Conservation (phyloP, 441 rosid genomes). For the Euphorbia schlechtendalii region DNA sequence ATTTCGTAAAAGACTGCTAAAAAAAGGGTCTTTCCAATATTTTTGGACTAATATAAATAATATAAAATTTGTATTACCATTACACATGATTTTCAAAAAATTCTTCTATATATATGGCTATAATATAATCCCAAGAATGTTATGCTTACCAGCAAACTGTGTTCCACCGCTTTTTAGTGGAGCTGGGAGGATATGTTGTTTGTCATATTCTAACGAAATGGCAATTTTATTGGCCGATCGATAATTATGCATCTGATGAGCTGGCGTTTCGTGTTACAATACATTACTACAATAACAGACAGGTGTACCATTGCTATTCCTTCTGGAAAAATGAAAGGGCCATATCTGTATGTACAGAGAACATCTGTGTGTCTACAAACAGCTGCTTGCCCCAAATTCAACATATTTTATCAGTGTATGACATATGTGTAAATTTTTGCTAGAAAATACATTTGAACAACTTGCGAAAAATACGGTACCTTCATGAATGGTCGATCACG, state of each 20-base stretch:
- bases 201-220: neutral
- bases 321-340: conserved; percentile 90
- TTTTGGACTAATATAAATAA: neutral
- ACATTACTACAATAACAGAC: conserved; percentile 4
- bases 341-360: conserved; percentile 92
- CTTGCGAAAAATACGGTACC: conserved; percentile 29
- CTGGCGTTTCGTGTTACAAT: conserved; percentile 26
- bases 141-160: neutral
- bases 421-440: too few relatives aligned
- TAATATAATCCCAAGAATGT: neutral
- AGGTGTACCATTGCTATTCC: conserved; percentile 36
- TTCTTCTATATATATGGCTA: neutral
- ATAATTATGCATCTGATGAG: conserved; percentile 19
- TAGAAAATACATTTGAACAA: neutral
- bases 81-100: conserved; percentile 1
- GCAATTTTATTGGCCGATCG: neutral
- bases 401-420: conserved; percentile 16
- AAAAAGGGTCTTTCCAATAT: neutral
- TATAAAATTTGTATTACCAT: neutral
- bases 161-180: neutral
- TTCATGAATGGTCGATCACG: conserved; percentile 72
- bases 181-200: neutral
- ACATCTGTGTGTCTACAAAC: conserved; percentile 93
- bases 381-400: conserved; percentile 39
- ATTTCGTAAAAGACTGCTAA: too few relatives aligned